Evolutionary conservation across 305 asterid species (phyloP), one percentile per base, ranked within the genome.

Genomic region (Fraxinus sp.): DNA sequence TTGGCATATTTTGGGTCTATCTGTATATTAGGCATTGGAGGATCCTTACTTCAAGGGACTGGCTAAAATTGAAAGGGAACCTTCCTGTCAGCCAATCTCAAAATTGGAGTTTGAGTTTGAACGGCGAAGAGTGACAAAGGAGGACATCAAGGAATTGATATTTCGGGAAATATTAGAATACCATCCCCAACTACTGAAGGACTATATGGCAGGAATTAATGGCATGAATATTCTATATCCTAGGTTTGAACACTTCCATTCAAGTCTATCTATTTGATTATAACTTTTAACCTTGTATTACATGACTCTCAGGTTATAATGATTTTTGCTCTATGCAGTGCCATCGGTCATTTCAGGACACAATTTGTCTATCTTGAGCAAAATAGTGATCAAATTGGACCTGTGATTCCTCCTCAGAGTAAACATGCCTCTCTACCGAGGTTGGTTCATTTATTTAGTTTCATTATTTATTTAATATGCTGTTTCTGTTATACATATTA

Each of bases 311-410:
- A 66, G 11, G 2, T 0, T 10, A 28, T 66, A 32, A 66, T 26
- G 7, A 16, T 10, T 24, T 66, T 66, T 66, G 18, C n/a, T 0
- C 20, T 36, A 3, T 85, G 89, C 84, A 90, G 92, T 84, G 91
- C 91, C 62, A 66, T 83, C 64, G 86, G 88, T 80, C 91, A 88
- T 22, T 86, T 88, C 37, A 83, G 90, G 81, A 84, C 83, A 78
- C 92, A 90, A 24, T 87, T 88, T 87, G 88, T 87, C n/a, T 82
- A 90, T 87, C 91, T 90, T 6, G 92, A 90, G 81, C 89, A 90
- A 76, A 87, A 85, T 79, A 0, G 39, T 35, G 8, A 0, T 0
- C 1, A 88, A 84, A 84, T 81, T 52, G 91, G 88, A 5, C 90
- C 86, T 5, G 87, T 85, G 64, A 81, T 80, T 74, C 92, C 92